These are phyloP conservation scores for Xylaria sp. DNA, from an alignment of 2,329 filamentous ascomycete genomes.

Conservation along the genomic window DNA sequence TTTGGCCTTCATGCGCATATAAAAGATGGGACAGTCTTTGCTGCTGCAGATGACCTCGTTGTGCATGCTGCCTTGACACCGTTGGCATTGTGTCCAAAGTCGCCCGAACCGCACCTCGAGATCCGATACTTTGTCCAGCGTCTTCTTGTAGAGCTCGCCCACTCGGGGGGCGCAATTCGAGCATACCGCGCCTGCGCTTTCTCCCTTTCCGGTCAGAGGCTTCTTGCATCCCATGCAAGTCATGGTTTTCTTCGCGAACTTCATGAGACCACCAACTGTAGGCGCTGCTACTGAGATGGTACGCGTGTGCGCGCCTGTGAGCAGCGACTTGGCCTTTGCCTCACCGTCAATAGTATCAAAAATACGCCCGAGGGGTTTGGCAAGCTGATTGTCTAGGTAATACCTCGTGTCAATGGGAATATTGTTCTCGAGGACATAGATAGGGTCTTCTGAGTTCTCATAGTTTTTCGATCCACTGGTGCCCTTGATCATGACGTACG, in stretches of 20 bases:
- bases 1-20: conserved; percentile 99
- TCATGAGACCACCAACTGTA: conserved; percentile 92
- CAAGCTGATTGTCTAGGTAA: conserved; percentile 97
- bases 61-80: conserved; percentile 97
- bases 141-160: conserved; percentile 92
- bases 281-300: conserved; percentile 91
- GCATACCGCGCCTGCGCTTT: conserved; percentile 86
- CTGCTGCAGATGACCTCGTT: conserved; percentile 97
- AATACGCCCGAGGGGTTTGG: conserved; percentile 91
- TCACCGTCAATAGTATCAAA: conserved; percentile 98
- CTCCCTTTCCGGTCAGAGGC: conserved; percentile 79
- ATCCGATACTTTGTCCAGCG: conserved; percentile 85
- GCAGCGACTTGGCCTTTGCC: conserved; percentile 82
- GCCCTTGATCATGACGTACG: conserved; percentile 97
- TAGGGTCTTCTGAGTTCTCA: conserved; percentile 95
- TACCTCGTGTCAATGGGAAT: conserved; percentile 98
- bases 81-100: conserved; percentile 97
- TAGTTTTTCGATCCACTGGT: conserved; percentile 90
- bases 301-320: conserved; percentile 94
- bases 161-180: conserved; percentile 82
- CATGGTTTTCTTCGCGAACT: conserved; percentile 96
- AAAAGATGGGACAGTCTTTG: conserved; percentile 98
- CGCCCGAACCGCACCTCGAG: conserved; percentile 91
- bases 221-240: conserved; percentile 99
- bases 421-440: conserved; percentile 97